Percentiles rank a stretch among this genome's conserved stretches.
Conservation (phyloP, 1,284 basidiomycete genomes). For the Fereydounia khargensis region DNA sequence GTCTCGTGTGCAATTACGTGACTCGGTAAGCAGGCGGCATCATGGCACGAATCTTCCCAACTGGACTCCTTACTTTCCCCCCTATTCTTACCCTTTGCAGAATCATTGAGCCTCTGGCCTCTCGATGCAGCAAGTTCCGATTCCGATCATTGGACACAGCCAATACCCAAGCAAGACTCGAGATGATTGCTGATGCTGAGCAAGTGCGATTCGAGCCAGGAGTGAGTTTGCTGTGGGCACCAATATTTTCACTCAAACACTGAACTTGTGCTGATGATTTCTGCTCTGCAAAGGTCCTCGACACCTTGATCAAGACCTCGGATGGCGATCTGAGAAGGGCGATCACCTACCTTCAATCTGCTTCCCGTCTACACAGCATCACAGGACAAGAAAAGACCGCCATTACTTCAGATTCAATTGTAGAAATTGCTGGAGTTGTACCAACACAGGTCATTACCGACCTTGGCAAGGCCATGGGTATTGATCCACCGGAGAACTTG, state of each 20-base stretch:
- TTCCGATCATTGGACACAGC: slow-evolving; percentile 84
- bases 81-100: too few species aligned
- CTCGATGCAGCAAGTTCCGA: slow-evolving; percentile 98
- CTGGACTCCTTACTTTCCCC: too few species aligned
- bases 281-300: too few species aligned
- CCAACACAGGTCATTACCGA: slow-evolving; percentile 71
- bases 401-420: slow-evolving; percentile 63
- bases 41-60: too few species aligned
- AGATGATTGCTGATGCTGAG: slow-evolving; percentile 71
- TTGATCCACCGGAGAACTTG: slow-evolving; percentile 63
- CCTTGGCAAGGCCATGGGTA: slow-evolving; percentile 73
- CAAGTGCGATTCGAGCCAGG: slow-evolving; percentile 58
- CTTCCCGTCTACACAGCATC: slow-evolving; percentile 68
- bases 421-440: slow-evolving; percentile 96
- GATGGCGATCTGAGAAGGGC: slow-evolving; percentile 91
- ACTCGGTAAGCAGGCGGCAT: slow-evolving; percentile 69
- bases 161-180: slow-evolving; percentile 74
- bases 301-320: slow-evolving; percentile 74
- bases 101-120: slow-evolving; percentile 97
- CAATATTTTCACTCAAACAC: too few species aligned
- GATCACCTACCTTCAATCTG: slow-evolving; percentile 98
- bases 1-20: slow-evolving; percentile 98
- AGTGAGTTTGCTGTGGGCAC: too few species aligned
- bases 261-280: too few species aligned
- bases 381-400: slow-evolving; percentile 14